These are phyloP conservation scores for Hypsizygus marmoreus DNA, from an alignment of 768 basidiomycete genomes.

Conservation along the genomic window DNA sequence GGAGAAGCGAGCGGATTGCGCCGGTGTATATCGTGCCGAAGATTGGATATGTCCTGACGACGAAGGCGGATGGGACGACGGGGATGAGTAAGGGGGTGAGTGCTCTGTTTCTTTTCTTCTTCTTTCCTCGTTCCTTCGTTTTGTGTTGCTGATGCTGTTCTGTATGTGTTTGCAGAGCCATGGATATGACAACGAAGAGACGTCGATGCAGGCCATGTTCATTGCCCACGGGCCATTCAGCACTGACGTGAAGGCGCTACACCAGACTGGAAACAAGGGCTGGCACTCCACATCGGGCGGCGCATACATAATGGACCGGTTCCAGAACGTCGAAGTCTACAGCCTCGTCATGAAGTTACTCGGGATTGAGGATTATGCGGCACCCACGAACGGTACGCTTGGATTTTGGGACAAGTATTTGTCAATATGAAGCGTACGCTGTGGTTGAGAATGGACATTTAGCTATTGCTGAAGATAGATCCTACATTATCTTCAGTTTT, in stretches of 20 bases:
- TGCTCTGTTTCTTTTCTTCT: slow-evolving; percentile 8
- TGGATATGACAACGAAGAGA: slow-evolving; percentile 82
- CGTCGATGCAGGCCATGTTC: slow-evolving; percentile 86
- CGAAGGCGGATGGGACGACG: slow-evolving; percentile 55
- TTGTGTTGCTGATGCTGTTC: too few relatives aligned
- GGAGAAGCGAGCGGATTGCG: slow-evolving; percentile 74
- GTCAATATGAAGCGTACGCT: too few relatives aligned
- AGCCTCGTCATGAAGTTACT: slow-evolving; percentile 78
- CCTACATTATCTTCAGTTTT: too few relatives aligned
- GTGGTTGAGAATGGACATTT: too few relatives aligned
- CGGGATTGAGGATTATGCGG: slow-evolving; percentile 57
- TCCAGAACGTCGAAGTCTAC: slow-evolving; percentile 85
- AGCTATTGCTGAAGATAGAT: too few relatives aligned
- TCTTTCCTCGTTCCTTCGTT: background rate
- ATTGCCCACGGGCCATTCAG: slow-evolving; percentile 92
- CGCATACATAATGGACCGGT: slow-evolving; percentile 77
- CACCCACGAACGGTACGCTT: slow-evolving; percentile 71
- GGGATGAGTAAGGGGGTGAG: slow-evolving; percentile 78
- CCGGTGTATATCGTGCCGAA: slow-evolving; percentile 85
- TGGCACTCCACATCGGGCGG: slow-evolving; percentile 72
- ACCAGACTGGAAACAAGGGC: slow-evolving; percentile 44
- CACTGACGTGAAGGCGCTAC: slow-evolving; percentile 59
- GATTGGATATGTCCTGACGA: slow-evolving; percentile 80
- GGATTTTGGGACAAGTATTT: slow-evolving; percentile 88
- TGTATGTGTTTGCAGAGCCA: slow-evolving; percentile 71